Percentiles rank a stretch among this genome's conserved stretches.
Evolutionary conservation across 1,139 yeast genomes (phyloP).

Genomic region (Scheffersomyces cryptocercus): DNA sequence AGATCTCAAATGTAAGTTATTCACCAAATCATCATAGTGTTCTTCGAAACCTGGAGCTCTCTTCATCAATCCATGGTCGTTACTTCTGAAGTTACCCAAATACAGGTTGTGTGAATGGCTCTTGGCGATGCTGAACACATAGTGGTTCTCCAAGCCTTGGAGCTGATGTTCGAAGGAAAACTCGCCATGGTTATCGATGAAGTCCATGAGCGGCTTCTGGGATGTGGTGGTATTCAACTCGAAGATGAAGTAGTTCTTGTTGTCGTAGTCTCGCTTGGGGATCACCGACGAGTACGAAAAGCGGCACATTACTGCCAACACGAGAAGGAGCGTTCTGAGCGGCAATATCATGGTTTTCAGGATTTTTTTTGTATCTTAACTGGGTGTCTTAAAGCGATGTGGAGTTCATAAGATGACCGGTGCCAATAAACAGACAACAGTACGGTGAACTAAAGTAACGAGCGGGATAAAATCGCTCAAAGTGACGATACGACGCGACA

Average conservation of each 20-base stretch:
- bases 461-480: no score
- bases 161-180: constrained; percentile 58
- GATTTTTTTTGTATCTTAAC: neutral
- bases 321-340: neutral
- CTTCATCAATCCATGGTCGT: constrained; percentile 25
- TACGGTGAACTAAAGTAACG: no score
- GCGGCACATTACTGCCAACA: constrained; percentile 1
- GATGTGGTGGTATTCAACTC: constrained; percentile 45
- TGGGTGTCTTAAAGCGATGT: no score
- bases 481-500: no score
- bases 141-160: constrained; percentile 58
- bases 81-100: constrained; percentile 40
- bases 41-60: constrained; percentile 28
- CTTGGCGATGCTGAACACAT: constrained; percentile 59
- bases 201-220: constrained; percentile 28
- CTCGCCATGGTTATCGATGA: constrained; percentile 34
- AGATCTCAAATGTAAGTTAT: constrained; percentile 34
- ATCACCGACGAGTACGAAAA: constrained; percentile 9
- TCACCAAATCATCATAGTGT: constrained; percentile 28
- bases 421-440: no score
- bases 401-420: no score
- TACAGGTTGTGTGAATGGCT: constrained; percentile 31
- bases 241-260: constrained; percentile 55
- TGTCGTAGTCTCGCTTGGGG: constrained; percentile 39
- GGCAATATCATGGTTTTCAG: neutral